Evolutionary conservation across 1,284 basidiomycete genomes (phyloP).

Genomic region (Coniferiporia weirii): DNA sequence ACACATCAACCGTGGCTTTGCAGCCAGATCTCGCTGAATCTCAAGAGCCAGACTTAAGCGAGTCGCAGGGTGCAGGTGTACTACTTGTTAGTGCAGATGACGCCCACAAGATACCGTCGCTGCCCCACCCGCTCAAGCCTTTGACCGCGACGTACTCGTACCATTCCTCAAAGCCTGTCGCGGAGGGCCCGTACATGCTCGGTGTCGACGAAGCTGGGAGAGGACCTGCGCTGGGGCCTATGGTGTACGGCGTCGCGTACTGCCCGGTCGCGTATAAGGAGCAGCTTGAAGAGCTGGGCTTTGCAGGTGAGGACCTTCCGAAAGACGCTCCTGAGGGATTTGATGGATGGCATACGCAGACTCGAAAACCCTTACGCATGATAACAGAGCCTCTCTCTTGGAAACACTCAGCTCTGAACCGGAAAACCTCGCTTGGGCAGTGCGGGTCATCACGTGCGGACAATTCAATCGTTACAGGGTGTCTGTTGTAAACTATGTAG

Average conservation of each 20-base stretch:
- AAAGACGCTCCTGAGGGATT: neutral
- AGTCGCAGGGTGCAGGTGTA: neutral
- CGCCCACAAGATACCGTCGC: conserved; percentile 37
- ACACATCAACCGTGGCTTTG: neutral
- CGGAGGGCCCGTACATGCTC: conserved; percentile 73
- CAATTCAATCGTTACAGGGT: neutral
- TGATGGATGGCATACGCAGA: conserved; percentile 43
- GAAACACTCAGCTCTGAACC: conserved; percentile 61
- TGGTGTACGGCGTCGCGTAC: conserved; percentile 95
- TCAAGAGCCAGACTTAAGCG: conserved; percentile 5
- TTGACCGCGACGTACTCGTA: conserved; percentile 76
- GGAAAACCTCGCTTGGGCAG: conserved; percentile 74
- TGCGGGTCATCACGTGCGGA: conserved; percentile 67
- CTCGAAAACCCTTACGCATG: conserved; percentile 85
- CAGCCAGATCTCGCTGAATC: neutral
- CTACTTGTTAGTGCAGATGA: conserved; percentile 5
- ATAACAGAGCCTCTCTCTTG: conserved; percentile 60
- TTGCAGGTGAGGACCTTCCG: conserved; percentile 60
- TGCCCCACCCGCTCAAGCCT: conserved; percentile 48
- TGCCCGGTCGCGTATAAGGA: conserved; percentile 80
- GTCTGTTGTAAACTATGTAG: conserved; percentile 21
- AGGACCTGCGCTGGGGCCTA: conserved; percentile 89
- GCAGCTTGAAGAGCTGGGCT: conserved; percentile 76
- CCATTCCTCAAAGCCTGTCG: conserved; percentile 68
- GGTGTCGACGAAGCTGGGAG: conserved; percentile 97